Percentiles rank a stretch among this genome's conserved stretches.
These are phyloP conservation scores for Mycena alexandri DNA, from an alignment of 768 basidiomycete genomes.

Conservation along the genomic window DNA sequence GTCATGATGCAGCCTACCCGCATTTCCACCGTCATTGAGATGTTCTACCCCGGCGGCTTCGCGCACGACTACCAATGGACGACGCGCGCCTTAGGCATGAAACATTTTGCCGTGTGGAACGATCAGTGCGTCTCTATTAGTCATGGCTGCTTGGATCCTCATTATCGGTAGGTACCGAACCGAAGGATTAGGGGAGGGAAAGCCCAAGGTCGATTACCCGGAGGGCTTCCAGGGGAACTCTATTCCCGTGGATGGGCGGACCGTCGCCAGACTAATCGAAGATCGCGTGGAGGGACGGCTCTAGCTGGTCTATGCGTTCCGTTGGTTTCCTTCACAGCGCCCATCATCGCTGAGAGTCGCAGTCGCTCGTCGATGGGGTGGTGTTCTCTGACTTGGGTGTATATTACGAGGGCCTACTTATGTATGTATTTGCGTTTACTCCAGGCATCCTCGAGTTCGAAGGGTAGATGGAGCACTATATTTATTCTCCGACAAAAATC, in stretches of 20 bases:
- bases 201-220: conserved; percentile 74
- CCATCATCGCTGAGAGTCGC: too few species aligned
- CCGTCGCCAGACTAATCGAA: conserved; percentile 78
- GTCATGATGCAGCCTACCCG: conserved; percentile 85
- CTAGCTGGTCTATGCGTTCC: neutral
- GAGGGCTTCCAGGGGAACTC: conserved; percentile 86
- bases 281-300: conserved; percentile 59
- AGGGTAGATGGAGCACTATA: too few species aligned
- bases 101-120: conserved; percentile 85
- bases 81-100: conserved; percentile 75
- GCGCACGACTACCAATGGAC: conserved; percentile 93
- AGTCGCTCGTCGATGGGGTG: too few species aligned
- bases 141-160: conserved; percentile 27
- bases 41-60: conserved; percentile 86
- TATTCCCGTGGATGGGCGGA: conserved; percentile 80
- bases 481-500: too few species aligned
- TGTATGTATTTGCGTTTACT: too few species aligned
- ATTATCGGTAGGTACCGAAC: conserved; percentile 53
- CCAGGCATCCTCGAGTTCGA: too few species aligned
- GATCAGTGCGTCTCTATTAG: conserved; percentile 65
- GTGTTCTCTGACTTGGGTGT: too few species aligned
- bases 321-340: neutral
- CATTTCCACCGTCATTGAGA: conserved; percentile 85
- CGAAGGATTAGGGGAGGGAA: conserved; percentile 42
- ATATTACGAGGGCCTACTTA: too few species aligned